These are phyloP conservation scores for Elymus sibiricus DNA, from an alignment of 176 grass and related monocot genomes.

Conservation along the genomic window DNA sequence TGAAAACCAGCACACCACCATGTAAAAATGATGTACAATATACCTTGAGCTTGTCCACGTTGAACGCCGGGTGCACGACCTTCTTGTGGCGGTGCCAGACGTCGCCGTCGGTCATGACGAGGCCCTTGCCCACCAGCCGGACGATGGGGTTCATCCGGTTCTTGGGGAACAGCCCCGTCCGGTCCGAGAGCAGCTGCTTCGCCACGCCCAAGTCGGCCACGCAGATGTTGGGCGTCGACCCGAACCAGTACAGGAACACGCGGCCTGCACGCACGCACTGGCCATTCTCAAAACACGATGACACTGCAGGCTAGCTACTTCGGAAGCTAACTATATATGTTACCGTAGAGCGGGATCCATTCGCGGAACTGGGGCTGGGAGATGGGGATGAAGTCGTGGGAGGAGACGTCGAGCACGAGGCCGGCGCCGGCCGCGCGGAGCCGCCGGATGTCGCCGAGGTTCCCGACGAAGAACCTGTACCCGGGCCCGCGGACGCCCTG, in stretches of 20 bases:
- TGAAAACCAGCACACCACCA: too few species aligned
- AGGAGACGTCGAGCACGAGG: conserved; percentile 28
- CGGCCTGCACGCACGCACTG: conserved; percentile 22
- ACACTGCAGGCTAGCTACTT: neutral
- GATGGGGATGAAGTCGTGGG: conserved; percentile 47
- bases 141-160: conserved; percentile 9
- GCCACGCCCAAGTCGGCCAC: conserved; percentile 40
- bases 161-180: conserved; percentile 44
- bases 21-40: too few species aligned
- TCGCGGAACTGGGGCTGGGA: conserved; percentile 39
- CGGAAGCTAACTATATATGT: too few species aligned
- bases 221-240: conserved; percentile 36
- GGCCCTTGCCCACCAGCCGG: conserved; percentile 44
- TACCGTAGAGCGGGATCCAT: conserved; percentile 55
- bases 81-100: conserved; percentile 57
- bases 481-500: conserved; percentile 45
- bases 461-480: conserved; percentile 38
- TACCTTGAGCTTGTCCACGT: conserved; percentile 70
- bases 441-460: conserved; percentile 32
- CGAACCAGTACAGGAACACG: conserved; percentile 56
- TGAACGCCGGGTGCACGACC: conserved; percentile 61
- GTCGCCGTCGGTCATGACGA: conserved; percentile 34
- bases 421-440: conserved; percentile 24
- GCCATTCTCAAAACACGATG: neutral
- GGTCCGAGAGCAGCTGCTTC: conserved; percentile 51